Conservation (phyloP, 177 flowering plant genomes). For the Vitis hybrid region DNA sequence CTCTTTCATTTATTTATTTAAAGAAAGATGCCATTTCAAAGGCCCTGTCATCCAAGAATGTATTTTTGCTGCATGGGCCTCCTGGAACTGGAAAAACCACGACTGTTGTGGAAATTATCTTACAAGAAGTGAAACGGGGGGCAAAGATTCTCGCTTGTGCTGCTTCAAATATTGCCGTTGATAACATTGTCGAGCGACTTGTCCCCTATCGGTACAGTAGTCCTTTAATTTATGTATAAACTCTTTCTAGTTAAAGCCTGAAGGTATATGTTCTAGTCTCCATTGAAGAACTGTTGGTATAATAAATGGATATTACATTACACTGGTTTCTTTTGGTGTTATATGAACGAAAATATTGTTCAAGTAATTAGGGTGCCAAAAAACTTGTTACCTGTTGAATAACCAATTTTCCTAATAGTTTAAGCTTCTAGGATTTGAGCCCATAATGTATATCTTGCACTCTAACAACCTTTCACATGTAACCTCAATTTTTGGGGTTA, state of each 20-base stretch:
- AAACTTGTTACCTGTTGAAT: no score
- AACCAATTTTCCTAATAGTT: no score
- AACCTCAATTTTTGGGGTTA: no score
- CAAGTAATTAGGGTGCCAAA: no score
- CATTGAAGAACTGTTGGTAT: no score
- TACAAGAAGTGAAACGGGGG: conserved; percentile 98
- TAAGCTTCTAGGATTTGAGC: no score
- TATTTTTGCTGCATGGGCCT: conserved; percentile 96
- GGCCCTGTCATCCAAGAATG: conserved; percentile 82
- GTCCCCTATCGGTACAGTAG: conserved; percentile 73
- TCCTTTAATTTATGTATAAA: conserved; percentile 4
- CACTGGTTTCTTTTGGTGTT: no score
- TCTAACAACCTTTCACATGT: no score
- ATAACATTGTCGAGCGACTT: conserved; percentile 97
- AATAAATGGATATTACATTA: no score
- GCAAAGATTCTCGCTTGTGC: conserved; percentile 98
- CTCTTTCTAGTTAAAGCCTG: background rate
- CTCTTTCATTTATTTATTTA: conserved; percentile 12
- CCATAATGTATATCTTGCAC: no score
- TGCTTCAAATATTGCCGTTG: conserved; percentile 99
- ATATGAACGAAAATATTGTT: no score
- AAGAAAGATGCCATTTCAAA: conserved; percentile 89
- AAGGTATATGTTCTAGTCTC: no score
- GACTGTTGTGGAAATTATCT: conserved; percentile 94
- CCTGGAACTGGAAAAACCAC: conserved; percentile 99